A percentile compares a stretch with the other conserved stretches of the same genome.
Evolutionary conservation across 805 yeast genomes (phyloP).

Genomic region (Priceomyces haplophilus): DNA sequence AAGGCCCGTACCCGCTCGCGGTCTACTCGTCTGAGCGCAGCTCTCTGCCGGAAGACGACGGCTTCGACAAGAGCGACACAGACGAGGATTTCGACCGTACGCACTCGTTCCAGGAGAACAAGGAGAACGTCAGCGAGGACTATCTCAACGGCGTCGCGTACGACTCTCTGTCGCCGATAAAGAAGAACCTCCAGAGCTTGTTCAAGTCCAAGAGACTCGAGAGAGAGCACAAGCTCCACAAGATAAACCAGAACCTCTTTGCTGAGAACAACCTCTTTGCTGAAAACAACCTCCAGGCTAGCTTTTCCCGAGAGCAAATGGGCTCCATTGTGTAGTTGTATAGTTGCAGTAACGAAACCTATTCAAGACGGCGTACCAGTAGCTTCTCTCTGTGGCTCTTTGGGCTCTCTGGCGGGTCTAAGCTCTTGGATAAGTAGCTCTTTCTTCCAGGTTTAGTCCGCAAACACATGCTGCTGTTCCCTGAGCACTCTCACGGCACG

Average conservation of each 20-base stretch:
- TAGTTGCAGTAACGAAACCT: neutral
- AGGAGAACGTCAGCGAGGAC: neutral
- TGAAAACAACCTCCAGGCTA: no score
- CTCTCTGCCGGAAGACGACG: neutral
- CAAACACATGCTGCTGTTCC: no score
- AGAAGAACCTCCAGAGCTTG: constrained; percentile 3
- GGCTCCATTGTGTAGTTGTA: neutral
- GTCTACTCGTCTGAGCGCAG: neutral
- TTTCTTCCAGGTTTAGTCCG: no score
- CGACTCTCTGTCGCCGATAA: constrained; percentile 1
- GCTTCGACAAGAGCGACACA: neutral
- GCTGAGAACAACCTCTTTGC: neutral
- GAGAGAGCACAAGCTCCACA: constrained; percentile 3
- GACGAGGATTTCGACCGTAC: constrained; percentile 1
- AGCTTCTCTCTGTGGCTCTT: no score
- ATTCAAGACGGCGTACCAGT: no score
- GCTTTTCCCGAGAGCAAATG: no score
- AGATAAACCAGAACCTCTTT: constrained; percentile 4
- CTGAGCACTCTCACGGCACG: no score
- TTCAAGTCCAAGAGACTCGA: constrained; percentile 4
- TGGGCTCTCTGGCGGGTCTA: no score
- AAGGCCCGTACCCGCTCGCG: neutral
- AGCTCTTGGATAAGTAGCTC: no score
- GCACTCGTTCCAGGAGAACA: neutral
- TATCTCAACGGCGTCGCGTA: neutral